A percentile compares a stretch with the other conserved stretches of the same genome.
phyloP scores from a whole-genome alignment of 1,139 yeast species.

The Hansenula lynferdii region DNA sequence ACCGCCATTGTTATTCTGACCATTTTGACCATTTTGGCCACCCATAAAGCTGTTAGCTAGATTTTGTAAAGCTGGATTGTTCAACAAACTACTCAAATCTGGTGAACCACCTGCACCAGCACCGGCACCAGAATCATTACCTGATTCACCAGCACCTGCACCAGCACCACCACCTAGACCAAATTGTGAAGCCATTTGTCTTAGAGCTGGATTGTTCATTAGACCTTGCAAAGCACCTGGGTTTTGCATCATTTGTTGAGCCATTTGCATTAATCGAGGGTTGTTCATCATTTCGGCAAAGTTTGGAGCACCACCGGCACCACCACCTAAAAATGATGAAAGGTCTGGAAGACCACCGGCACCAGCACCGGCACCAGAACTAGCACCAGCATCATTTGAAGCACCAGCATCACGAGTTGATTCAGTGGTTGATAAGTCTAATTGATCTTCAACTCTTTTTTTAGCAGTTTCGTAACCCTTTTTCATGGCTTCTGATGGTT shows the following conservation, averaged over 20 bases:
- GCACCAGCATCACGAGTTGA: slow-evolving; percentile 25
- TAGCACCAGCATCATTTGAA: slow-evolving; percentile 16
- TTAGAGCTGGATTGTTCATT: slow-evolving; percentile 77
- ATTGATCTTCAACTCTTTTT: slow-evolving; percentile 72
- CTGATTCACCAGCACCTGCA: too few species aligned
- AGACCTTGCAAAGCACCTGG: slow-evolving; percentile 74
- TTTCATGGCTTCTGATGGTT: slow-evolving; percentile 84
- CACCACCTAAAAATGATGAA: slow-evolving; percentile 57
- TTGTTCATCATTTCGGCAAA: slow-evolving; percentile 68
- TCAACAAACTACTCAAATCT: slow-evolving; percentile 65
- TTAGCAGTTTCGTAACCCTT: slow-evolving; percentile 93
- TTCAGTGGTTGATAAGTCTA: slow-evolving; percentile 35
- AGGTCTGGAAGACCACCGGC: slow-evolving; percentile 78
- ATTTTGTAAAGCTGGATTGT: slow-evolving; percentile 71
- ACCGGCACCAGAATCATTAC: too few species aligned
- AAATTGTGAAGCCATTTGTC: slow-evolving; percentile 71
- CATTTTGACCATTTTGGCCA: slow-evolving; percentile 25
- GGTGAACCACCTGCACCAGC: slow-evolving; percentile 39
- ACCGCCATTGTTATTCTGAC: slow-evolving; percentile 7
- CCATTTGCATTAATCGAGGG: slow-evolving; percentile 90
- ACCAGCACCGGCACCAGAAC: slow-evolving; percentile 30
- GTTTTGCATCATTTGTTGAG: slow-evolving; percentile 88
- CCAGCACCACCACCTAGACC: slow-evolving; percentile 44
- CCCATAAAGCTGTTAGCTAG: slow-evolving; percentile 55
- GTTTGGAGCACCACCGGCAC: slow-evolving; percentile 57